These are phyloP conservation scores for Fraxinus dipetala DNA, from an alignment of 305 asterid species.

Conservation along the genomic window DNA sequence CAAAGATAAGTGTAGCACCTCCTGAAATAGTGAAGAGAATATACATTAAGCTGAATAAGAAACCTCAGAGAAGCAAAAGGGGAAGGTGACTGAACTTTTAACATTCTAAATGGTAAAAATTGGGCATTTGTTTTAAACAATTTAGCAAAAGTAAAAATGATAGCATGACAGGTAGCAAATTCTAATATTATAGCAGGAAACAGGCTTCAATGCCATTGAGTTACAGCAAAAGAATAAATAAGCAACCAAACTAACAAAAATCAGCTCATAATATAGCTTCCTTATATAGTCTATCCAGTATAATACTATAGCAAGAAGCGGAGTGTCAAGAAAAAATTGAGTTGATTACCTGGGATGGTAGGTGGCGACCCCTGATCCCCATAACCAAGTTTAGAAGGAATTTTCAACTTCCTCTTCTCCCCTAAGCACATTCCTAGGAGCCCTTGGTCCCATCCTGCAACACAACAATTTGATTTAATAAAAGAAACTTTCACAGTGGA, in stretches of 20 bases:
- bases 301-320: not conserved
- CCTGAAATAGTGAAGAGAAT: constrained; percentile 42
- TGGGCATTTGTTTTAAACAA: not conserved
- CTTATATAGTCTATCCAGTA: not conserved
- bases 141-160: not conserved
- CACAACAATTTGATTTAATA: constrained; percentile 19
- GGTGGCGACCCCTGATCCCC: constrained; percentile 97
- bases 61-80: not conserved
- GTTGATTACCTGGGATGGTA: constrained; percentile 75
- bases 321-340: not conserved
- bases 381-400: constrained; percentile 92
- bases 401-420: constrained; percentile 87
- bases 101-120: not conserved
- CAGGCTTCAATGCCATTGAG: not conserved
- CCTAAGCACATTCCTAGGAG: constrained; percentile 88
- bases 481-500: not conserved
- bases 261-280: not conserved
- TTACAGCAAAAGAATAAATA: not conserved
- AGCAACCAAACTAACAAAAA: not conserved
- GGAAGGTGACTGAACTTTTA: not conserved
- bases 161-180: not conserved
- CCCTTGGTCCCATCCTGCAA: constrained; percentile 99
- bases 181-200: not conserved
- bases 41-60: not conserved
- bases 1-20: constrained; percentile 89